Percentiles rank a stretch among this genome's conserved stretches.
These are phyloP conservation scores for Myochromella boudieri DNA, from an alignment of 768 basidiomycete species.

Conservation along the genomic window DNA sequence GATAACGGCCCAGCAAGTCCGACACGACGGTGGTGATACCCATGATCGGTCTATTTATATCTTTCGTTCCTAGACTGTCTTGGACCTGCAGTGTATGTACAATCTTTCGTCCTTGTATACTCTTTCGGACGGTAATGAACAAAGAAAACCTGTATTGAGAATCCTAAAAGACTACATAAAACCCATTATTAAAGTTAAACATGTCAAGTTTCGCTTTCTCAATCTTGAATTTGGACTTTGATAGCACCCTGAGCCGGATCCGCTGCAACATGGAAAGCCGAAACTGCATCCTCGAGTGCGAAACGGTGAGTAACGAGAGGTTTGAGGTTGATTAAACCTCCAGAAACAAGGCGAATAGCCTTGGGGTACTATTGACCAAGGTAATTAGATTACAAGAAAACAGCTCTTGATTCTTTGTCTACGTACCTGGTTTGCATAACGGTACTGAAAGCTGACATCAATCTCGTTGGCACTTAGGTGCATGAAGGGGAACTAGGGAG, in stretches of 20 bases:
- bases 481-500: slow-evolving; percentile 65
- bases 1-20: slow-evolving; percentile 24
- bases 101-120: background rate
- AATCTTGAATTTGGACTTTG: slow-evolving; percentile 67
- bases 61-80: background rate
- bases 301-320: slow-evolving; percentile 83
- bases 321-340: slow-evolving; percentile 67
- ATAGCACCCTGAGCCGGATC: slow-evolving; percentile 67
- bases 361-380: slow-evolving; percentile 63
- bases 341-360: slow-evolving; percentile 79
- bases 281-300: slow-evolving; percentile 65
- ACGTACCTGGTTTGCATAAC: slow-evolving; percentile 61
- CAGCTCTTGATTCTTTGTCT: too few relatives aligned
- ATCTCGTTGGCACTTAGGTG: slow-evolving; percentile 70
- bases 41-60: background rate
- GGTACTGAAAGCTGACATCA: slow-evolving; percentile 67
- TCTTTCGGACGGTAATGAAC: background rate
- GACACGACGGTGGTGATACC: slow-evolving; percentile 11
- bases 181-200: background rate
- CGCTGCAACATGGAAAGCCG: slow-evolving; percentile 78
- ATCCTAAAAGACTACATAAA: background rate
- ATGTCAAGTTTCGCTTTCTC: background rate
- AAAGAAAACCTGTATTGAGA: background rate
- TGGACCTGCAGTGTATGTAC: background rate
- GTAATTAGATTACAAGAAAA: too few relatives aligned